phyloP scores from a whole-genome alignment of 208 protist genomes.

The Leishmania major region DNA sequence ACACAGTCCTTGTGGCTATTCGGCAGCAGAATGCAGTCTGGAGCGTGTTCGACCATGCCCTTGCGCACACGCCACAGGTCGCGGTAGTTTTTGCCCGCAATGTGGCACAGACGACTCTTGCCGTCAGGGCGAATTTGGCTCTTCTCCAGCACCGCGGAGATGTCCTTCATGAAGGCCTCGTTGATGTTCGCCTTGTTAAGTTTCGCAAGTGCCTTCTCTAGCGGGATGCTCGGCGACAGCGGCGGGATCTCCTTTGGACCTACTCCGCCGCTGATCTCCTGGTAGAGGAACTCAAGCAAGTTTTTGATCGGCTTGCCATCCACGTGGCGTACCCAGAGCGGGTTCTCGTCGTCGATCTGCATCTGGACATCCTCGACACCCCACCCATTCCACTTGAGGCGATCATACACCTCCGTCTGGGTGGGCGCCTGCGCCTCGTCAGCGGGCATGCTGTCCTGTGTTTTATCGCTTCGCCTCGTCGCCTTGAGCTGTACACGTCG shows the following conservation, averaged over 20 bases:
- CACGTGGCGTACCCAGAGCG: conserved; percentile 63
- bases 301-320: conserved; percentile 83
- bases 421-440: conserved; percentile 17
- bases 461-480: neutral
- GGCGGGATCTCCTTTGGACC: conserved; percentile 47
- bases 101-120: conserved; percentile 81
- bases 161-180: conserved; percentile 77
- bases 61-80: conserved; percentile 91
- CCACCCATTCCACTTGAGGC: conserved; percentile 94
- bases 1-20: conserved; percentile 88
- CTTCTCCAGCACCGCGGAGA: conserved; percentile 43
- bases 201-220: conserved; percentile 72
- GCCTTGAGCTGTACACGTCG: neutral
- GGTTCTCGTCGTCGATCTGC: conserved; percentile 63
- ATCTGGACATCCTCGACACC: conserved; percentile 62
- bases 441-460: conserved; percentile 3
- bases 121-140: conserved; percentile 79
- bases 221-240: conserved; percentile 68
- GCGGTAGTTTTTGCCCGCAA: conserved; percentile 93
- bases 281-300: conserved; percentile 80
- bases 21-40: conserved; percentile 92
- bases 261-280: conserved; percentile 60
- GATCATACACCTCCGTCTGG: conserved; percentile 66
- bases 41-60: conserved; percentile 87
- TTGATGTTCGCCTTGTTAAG: conserved; percentile 74